A percentile compares a stretch with the other conserved stretches of the same genome.
These are phyloP conservation scores for Aspergillus sclerotioniger DNA, from an alignment of 495 filamentous ascomycete genomes.

Conservation along the genomic window DNA sequence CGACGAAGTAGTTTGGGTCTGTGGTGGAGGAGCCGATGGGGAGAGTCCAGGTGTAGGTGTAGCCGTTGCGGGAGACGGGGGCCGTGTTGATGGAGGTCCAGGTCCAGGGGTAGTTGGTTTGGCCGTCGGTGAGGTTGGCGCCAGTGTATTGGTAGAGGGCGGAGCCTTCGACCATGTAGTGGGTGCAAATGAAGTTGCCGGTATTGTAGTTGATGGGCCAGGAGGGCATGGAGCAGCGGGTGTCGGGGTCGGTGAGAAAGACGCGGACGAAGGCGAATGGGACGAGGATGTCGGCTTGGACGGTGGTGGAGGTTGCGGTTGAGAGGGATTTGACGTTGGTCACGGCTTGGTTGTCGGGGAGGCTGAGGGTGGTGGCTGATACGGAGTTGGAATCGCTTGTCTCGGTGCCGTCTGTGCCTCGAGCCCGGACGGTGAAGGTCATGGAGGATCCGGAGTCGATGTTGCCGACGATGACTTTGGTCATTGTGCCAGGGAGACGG, in stretches of 20 bases:
- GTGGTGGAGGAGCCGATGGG: conserved; percentile 13
- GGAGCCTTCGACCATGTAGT: conserved; percentile 19
- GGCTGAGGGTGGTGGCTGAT: conserved; percentile 5
- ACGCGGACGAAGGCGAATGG: conserved; percentile 18
- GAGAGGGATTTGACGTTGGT: conserved; percentile 13
- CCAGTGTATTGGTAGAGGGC: conserved; percentile 17
- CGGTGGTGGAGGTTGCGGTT: conserved; percentile 5
- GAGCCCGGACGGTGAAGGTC: conserved; percentile 4
- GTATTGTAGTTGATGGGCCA: conserved; percentile 18
- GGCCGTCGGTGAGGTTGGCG: conserved; percentile 7
- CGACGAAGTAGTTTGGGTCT: conserved; percentile 14
- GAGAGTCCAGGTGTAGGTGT: conserved; percentile 18
- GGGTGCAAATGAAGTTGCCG: conserved; percentile 14
- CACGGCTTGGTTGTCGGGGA: conserved; percentile 6
- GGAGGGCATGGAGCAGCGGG: conserved; percentile 5
- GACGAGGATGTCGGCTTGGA: conserved; percentile 17
- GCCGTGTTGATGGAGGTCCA: conserved; percentile 6
- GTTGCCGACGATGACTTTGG: conserved; percentile 11
- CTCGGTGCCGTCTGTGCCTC: conserved; percentile 2
- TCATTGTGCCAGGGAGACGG: conserved; percentile 16
- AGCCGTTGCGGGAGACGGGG: conserved; percentile 6
- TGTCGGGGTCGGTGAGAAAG: conserved; percentile 11
- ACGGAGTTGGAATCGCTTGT: conserved; percentile 10
- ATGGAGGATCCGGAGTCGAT: conserved; percentile 4
- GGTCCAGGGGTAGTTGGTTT: conserved; percentile 10